A percentile compares a stretch with the other conserved stretches of the same genome.
Evolutionary conservation across 306 rosid species (phyloP).

Genomic region (Castanea sativa): DNA sequence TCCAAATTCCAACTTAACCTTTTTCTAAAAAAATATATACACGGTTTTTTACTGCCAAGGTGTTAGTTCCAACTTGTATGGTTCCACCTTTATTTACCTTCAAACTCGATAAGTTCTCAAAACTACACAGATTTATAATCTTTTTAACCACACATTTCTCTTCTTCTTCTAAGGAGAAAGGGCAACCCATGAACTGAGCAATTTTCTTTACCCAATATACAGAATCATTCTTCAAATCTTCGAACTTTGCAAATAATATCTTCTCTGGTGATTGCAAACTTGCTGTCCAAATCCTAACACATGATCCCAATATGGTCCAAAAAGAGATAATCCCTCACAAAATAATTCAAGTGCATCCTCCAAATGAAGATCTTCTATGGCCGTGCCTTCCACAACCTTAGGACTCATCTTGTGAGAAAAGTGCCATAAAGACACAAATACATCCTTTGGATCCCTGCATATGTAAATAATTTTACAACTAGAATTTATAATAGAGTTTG

Average conservation of each 20-base stretch:
- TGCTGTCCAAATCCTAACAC: background rate
- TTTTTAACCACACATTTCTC: background rate
- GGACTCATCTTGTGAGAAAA: background rate
- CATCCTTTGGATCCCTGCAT: no score
- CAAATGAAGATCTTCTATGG: background rate
- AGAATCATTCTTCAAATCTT: slow-evolving; percentile 17
- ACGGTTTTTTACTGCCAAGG: background rate
- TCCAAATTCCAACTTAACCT: background rate
- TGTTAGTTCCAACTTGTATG: no score
- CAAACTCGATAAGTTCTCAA: slow-evolving; percentile 18
- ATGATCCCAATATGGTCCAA: no score
- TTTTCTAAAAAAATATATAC: background rate
- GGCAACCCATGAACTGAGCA: slow-evolving; percentile 2
- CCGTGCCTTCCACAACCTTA: background rate
- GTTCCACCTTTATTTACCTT: slow-evolving; percentile 18
- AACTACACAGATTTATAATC: background rate
- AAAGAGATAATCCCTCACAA: slow-evolving; percentile 7
- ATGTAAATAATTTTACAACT: no score
- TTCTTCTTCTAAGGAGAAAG: slow-evolving; percentile 17
- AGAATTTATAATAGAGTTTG: no score
- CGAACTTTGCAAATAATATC: slow-evolving; percentile 9
- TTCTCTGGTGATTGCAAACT: background rate
- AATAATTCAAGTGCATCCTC: slow-evolving; percentile 19
- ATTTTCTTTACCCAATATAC: background rate
- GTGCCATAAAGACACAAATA: no score